These are phyloP conservation scores for Pirum gemmata DNA, from an alignment of 78 protist species.

Conservation along the genomic window DNA sequence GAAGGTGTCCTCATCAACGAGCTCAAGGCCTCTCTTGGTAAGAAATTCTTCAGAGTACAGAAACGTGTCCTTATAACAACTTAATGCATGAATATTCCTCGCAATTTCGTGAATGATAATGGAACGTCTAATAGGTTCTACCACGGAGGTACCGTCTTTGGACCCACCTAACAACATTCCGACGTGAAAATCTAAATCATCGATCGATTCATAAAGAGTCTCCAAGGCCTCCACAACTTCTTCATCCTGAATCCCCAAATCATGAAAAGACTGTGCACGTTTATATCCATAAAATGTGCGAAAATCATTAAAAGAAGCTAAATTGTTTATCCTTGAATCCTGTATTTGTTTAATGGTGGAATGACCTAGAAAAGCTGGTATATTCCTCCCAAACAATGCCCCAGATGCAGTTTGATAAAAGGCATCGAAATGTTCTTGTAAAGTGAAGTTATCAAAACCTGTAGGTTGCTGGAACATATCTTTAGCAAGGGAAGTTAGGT, in stretches of 20 bases:
- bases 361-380: neutral
- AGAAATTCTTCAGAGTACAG: constrained; percentile 6
- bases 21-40: neutral
- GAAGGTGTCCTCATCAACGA: neutral
- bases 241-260: neutral
- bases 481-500: neutral
- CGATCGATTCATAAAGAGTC: neutral
- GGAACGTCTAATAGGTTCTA: neutral
- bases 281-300: neutral
- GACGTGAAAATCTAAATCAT: constrained; percentile 14
- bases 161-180: neutral
- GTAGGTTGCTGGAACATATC: neutral
- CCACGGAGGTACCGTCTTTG: neutral
- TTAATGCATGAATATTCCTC: neutral
- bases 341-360: neutral
- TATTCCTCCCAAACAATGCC: neutral
- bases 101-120: neutral
- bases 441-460: neutral
- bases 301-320: neutral
- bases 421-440: neutral
- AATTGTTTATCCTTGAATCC: neutral
- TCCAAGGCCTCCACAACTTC: neutral
- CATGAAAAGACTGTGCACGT: neutral
- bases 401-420: neutral
- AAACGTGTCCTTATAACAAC: neutral